phyloP scores from a whole-genome alignment of 225 moss, liverwort and hornwort genomes.

The Lunularia cruciata region DNA sequence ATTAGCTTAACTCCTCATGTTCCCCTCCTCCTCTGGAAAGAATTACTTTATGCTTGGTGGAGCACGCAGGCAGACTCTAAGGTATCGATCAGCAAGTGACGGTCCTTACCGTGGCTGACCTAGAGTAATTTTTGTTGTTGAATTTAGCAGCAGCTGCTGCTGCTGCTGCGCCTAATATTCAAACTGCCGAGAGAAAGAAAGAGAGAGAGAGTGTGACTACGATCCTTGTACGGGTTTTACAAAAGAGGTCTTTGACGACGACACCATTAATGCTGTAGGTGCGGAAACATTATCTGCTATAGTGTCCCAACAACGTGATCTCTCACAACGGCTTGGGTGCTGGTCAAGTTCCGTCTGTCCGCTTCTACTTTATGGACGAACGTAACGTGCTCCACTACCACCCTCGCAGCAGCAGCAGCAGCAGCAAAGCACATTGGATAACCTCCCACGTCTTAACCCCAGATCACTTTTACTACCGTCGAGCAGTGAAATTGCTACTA shows the following conservation, averaged over 20 bases:
- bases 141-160: too few relatives aligned
- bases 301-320: slow-evolving; percentile 6
- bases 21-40: not conserved
- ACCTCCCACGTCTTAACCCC: not conserved
- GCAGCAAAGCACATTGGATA: not conserved
- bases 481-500: too few relatives aligned
- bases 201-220: too few relatives aligned
- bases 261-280: slow-evolving; percentile 11
- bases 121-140: too few relatives aligned
- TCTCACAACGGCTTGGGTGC: not conserved
- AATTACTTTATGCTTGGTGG: not conserved
- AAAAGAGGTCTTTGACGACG: too few relatives aligned
- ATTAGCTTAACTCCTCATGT: not conserved
- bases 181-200: not conserved
- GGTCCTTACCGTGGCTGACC: slow-evolving; percentile 1
- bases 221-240: too few relatives aligned
- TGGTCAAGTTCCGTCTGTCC: not conserved
- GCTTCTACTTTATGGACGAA: not conserved
- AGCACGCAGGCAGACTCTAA: not conserved
- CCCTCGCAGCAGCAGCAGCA: not conserved
- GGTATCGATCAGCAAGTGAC: slow-evolving; percentile 4
- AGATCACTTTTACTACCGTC: not conserved
- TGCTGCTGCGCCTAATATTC: too few relatives aligned
- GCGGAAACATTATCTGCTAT: not conserved
- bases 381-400: too few relatives aligned